Percentiles rank a stretch among this genome's conserved stretches.
These are phyloP conservation scores for Phyllostachys edulis DNA, from an alignment of 176 grass and related monocot species.

Conservation along the genomic window DNA sequence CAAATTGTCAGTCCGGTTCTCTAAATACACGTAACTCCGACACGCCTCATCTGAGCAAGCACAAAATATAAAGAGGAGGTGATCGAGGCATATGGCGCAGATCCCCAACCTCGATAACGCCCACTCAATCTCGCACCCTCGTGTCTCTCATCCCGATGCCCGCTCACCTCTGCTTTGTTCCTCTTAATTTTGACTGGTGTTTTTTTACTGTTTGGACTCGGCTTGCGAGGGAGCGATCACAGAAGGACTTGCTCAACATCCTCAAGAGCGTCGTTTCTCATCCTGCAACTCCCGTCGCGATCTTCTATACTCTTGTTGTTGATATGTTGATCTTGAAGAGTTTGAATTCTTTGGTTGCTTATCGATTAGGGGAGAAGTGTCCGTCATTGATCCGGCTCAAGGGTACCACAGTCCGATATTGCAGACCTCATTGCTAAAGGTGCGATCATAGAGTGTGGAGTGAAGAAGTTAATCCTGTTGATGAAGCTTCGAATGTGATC, in stretches of 20 bases:
- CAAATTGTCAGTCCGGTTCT: too few relatives aligned
- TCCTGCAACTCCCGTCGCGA: background rate
- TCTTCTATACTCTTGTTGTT: background rate
- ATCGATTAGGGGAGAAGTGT: conserved; percentile 68
- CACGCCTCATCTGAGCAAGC: background rate
- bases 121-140: conserved; percentile 66
- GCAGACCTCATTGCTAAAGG: conserved; percentile 77
- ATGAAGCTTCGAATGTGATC: too few relatives aligned
- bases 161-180: background rate
- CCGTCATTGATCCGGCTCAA: conserved; percentile 73
- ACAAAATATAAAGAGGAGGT: background rate
- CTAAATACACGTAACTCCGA: too few relatives aligned
- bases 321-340: too few relatives aligned
- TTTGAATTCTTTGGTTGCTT: conserved; percentile 14
- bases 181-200: background rate
- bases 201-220: conserved; percentile 2
- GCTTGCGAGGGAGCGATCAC: too few relatives aligned
- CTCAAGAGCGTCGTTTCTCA: conserved; percentile 59
- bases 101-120: conserved; percentile 83
- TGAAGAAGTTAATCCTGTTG: too few relatives aligned
- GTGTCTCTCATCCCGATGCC: conserved; percentile 32
- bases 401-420: conserved; percentile 68
- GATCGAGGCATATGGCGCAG: conserved; percentile 63
- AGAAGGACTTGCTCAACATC: conserved; percentile 79
- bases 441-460: too few relatives aligned